Evolutionary conservation across 1,284 basidiomycete genomes (phyloP).

Genomic region (Pyrrhoderma noxium): DNA sequence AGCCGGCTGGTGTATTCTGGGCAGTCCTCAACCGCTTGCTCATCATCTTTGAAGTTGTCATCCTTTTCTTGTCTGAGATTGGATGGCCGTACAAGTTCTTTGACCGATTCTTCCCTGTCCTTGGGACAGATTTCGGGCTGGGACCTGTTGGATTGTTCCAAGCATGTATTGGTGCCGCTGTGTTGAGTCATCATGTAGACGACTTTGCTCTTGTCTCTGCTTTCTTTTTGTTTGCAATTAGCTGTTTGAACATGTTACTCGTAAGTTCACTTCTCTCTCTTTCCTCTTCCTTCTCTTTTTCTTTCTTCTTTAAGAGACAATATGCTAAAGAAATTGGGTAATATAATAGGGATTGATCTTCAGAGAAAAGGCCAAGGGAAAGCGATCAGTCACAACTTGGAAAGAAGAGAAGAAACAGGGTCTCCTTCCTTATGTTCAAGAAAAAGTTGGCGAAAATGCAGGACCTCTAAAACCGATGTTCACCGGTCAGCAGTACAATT

Average conservation of each 20-base stretch:
- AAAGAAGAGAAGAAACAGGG: constrained; percentile 46
- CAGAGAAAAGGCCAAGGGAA: constrained; percentile 52
- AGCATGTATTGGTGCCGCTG: constrained; percentile 69
- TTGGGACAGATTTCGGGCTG: constrained; percentile 75
- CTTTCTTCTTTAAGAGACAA: no score
- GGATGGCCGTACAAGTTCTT: constrained; percentile 72
- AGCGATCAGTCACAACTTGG: constrained; percentile 61
- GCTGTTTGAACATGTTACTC: constrained; percentile 74
- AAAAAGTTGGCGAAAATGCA: constrained; percentile 23
- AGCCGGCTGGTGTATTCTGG: constrained; percentile 83
- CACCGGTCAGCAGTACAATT: constrained; percentile 34
- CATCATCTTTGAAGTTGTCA: constrained; percentile 69
- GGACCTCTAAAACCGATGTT: constrained; percentile 33
- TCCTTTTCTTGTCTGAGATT: constrained; percentile 71
- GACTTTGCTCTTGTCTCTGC: constrained; percentile 77
- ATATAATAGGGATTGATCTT: constrained; percentile 48
- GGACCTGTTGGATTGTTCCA: constrained; percentile 80
- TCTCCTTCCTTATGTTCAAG: constrained; percentile 44
- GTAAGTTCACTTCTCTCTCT: constrained; percentile 28
- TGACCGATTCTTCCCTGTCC: constrained; percentile 74
- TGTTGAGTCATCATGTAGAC: constrained; percentile 75
- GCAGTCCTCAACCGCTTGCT: constrained; percentile 75
- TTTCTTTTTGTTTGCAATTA: constrained; percentile 81
- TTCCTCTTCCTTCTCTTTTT: neutral
- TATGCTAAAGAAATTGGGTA: no score